Conservation (phyloP, 805 yeast species). For the Millerozyma acaciae region DNA sequence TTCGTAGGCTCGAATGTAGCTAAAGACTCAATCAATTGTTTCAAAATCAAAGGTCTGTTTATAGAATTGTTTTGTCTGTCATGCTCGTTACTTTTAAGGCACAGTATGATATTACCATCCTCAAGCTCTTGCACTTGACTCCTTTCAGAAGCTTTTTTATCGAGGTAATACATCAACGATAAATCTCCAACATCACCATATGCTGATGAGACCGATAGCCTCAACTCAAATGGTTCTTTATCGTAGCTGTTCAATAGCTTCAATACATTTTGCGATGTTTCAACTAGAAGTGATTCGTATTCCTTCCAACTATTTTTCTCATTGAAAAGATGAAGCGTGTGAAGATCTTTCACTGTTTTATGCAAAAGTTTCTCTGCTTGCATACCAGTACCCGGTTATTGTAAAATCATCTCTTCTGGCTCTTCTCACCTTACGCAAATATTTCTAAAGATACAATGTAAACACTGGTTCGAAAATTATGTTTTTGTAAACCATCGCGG, state of each 20-base stretch:
- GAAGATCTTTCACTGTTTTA: conserved; percentile 15
- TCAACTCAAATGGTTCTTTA: conserved; percentile 9
- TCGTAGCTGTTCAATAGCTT: conserved; percentile 14
- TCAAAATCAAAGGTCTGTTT: conserved; percentile 2
- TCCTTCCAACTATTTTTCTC: conserved; percentile 2
- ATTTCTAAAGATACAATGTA: too few species aligned
- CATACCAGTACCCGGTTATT: too few species aligned
- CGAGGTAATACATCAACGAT: conserved; percentile 8
- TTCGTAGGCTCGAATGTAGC: neutral
- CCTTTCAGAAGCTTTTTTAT: neutral
- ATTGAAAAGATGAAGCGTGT: conserved; percentile 10
- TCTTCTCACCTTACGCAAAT: too few species aligned
- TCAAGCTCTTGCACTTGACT: neutral
- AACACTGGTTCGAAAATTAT: conserved; percentile 1
- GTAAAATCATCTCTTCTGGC: too few species aligned
- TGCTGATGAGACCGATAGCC: conserved; percentile 5
- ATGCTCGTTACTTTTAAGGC: conserved; percentile 4
- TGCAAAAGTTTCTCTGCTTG: conserved; percentile 12
- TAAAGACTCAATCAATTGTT: conserved; percentile 3
- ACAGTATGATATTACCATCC: neutral
- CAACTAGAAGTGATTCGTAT: conserved; percentile 13
- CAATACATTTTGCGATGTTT: conserved; percentile 12
- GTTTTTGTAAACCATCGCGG: too few species aligned
- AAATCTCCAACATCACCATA: conserved; percentile 6
- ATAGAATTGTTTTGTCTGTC: conserved; percentile 2